phyloP scores from a whole-genome alignment of 495 filamentous ascomycete genomes.

The Penicillium herquei region DNA sequence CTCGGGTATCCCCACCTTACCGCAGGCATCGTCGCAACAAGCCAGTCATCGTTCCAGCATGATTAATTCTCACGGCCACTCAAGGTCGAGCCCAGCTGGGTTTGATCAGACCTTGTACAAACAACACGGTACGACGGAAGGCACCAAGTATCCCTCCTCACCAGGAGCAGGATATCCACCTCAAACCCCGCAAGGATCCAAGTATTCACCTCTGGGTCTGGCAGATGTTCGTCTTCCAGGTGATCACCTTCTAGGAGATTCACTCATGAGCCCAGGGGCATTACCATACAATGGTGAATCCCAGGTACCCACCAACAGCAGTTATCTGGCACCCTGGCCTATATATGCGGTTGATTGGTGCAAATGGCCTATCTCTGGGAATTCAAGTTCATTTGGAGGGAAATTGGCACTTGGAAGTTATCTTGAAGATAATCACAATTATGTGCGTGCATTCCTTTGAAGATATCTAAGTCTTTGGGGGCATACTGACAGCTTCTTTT shows the following conservation, averaged over 20 bases:
- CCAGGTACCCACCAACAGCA: conserved; percentile 66
- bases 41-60: conserved; percentile 64
- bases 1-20: conserved; percentile 66
- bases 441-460: conserved; percentile 53
- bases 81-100: conserved; percentile 80
- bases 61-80: conserved; percentile 67
- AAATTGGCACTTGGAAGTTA: conserved; percentile 96
- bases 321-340: conserved; percentile 92
- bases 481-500: conserved; percentile 12
- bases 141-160: conserved; percentile 66
- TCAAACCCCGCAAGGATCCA: conserved; percentile 68
- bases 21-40: conserved; percentile 63
- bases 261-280: conserved; percentile 41
- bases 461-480: neutral
- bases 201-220: conserved; percentile 85
- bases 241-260: conserved; percentile 72
- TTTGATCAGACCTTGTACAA: conserved; percentile 71
- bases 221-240: conserved; percentile 81
- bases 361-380: conserved; percentile 86
- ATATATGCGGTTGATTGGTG: conserved; percentile 99
- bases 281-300: conserved; percentile 45
- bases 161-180: conserved; percentile 63
- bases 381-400: conserved; percentile 65
- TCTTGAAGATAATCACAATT: conserved; percentile 96
- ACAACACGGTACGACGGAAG: conserved; percentile 65